Conservation (phyloP, 202 grass and related monocot genomes). For the Brachypodium distachyon region DNA sequence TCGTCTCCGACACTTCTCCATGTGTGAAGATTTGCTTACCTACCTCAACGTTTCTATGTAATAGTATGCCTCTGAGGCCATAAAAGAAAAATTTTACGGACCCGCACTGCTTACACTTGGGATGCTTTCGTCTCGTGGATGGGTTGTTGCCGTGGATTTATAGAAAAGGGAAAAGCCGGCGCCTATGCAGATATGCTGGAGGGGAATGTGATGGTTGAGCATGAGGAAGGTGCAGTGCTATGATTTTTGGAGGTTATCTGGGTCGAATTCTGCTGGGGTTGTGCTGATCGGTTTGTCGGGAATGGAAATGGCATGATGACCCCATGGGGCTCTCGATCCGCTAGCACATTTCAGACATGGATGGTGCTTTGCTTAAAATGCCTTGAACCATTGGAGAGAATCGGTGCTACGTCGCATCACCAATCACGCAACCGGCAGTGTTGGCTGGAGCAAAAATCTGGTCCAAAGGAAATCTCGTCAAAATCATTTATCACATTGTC, state of each 20-base stretch:
- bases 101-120: not conserved
- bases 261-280: not conserved
- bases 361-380: no score
- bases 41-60: not conserved
- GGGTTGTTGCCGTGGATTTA: conserved; percentile 15
- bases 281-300: not conserved
- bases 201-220: not conserved
- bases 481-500: not conserved
- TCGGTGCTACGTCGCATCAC: no score
- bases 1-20: not conserved
- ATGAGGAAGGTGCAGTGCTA: conserved; percentile 13
- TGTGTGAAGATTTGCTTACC: not conserved
- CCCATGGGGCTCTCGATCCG: not conserved
- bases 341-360: not conserved
- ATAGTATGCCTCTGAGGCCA: not conserved
- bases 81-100: not conserved
- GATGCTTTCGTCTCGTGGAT: not conserved
- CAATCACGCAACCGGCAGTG: no score
- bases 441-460: no score
- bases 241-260: not conserved
- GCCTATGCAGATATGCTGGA: not conserved
- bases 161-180: conserved; percentile 3
- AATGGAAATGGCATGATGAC: not conserved
- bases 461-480: not conserved
- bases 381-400: no score